Conservation (phyloP, 176 grass and related monocot species). For the Metroxylon sagu region DNA sequence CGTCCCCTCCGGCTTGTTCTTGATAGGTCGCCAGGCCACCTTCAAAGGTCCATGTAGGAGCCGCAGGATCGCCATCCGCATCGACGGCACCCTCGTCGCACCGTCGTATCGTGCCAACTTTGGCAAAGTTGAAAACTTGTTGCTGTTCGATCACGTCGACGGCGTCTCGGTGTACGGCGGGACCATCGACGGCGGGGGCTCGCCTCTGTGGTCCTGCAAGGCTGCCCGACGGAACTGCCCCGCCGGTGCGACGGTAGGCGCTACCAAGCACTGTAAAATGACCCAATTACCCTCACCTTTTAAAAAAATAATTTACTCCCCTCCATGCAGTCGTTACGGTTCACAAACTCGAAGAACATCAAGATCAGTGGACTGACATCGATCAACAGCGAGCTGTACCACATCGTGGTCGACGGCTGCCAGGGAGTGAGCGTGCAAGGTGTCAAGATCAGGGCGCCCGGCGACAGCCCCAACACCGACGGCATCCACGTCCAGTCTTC, state of each 20-base stretch:
- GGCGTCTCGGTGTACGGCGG: slow-evolving; percentile 64
- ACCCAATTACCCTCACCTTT: too few relatives aligned
- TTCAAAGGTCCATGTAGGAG: slow-evolving; percentile 63
- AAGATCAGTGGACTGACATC: slow-evolving; percentile 50
- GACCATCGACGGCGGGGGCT: slow-evolving; percentile 57
- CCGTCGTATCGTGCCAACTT: slow-evolving; percentile 20
- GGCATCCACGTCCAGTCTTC: slow-evolving; percentile 88
- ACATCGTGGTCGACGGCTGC: slow-evolving; percentile 60
- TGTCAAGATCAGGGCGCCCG: slow-evolving; percentile 46
- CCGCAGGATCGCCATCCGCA: slow-evolving; percentile 36
- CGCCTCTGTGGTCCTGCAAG: slow-evolving; percentile 63
- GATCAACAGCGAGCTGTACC: slow-evolving; percentile 67
- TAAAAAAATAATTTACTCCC: too few relatives aligned
- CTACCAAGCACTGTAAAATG: too few relatives aligned
- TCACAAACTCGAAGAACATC: slow-evolving; percentile 62
- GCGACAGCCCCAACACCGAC: slow-evolving; percentile 81
- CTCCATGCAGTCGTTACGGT: slow-evolving; percentile 52
- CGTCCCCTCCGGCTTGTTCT: slow-evolving; percentile 50
- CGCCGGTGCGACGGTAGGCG: slow-evolving; percentile 33
- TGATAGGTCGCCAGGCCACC: slow-evolving; percentile 29
- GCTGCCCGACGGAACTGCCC: slow-evolving; percentile 25
- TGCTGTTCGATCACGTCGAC: slow-evolving; percentile 54
- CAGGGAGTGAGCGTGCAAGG: slow-evolving; percentile 37
- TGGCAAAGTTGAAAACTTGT: slow-evolving; percentile 29
- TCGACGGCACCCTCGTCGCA: slow-evolving; percentile 53